A percentile compares a stretch with the other conserved stretches of the same genome.
Evolutionary conservation across 2,329 filamentous ascomycete genomes (phyloP).

Genomic region (Fusarium succisae): DNA sequence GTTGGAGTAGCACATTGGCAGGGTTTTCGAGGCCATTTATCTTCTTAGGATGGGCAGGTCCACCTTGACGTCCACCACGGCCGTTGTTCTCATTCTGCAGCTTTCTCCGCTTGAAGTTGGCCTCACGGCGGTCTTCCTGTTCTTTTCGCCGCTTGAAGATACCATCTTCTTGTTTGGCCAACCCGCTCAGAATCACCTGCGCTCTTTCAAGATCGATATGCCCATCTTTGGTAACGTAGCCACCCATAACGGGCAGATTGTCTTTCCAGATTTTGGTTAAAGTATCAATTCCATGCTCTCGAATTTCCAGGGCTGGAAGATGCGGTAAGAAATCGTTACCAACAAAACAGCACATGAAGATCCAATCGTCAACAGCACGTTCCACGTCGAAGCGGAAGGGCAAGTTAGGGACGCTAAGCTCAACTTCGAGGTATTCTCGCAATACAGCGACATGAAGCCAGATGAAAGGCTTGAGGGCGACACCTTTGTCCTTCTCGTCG

Average conservation of each 20-base stretch:
- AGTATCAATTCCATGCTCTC: slow-evolving; percentile 96
- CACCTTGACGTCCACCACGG: slow-evolving; percentile 35
- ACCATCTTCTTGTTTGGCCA: slow-evolving; percentile 91
- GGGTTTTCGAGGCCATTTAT: slow-evolving; percentile 49
- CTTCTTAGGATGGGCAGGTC: slow-evolving; percentile 26
- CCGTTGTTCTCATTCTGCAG: slow-evolving; percentile 67
- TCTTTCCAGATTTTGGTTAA: slow-evolving; percentile 97
- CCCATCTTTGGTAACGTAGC: slow-evolving; percentile 95
- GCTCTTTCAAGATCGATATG: slow-evolving; percentile 87
- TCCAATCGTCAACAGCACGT: slow-evolving; percentile 95
- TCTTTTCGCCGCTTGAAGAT: slow-evolving; percentile 93
- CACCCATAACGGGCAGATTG: slow-evolving; percentile 89
- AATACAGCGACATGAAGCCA: slow-evolving; percentile 95
- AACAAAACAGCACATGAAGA: slow-evolving; percentile 99
- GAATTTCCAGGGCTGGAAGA: slow-evolving; percentile 95
- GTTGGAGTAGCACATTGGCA: slow-evolving; percentile 46
- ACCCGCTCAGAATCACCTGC: slow-evolving; percentile 85
- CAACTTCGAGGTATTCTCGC: slow-evolving; percentile 90
- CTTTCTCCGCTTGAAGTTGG: slow-evolving; percentile 80
- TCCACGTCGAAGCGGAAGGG: slow-evolving; percentile 93
- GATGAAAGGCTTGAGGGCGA: slow-evolving; percentile 88
- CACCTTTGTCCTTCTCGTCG: slow-evolving; percentile 79
- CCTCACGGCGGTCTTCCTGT: slow-evolving; percentile 83
- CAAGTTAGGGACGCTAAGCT: slow-evolving; percentile 83
- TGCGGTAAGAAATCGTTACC: slow-evolving; percentile 98